phyloP scores from a whole-genome alignment of 352 stramenopile species.

The Phytophthora syringae region DNA sequence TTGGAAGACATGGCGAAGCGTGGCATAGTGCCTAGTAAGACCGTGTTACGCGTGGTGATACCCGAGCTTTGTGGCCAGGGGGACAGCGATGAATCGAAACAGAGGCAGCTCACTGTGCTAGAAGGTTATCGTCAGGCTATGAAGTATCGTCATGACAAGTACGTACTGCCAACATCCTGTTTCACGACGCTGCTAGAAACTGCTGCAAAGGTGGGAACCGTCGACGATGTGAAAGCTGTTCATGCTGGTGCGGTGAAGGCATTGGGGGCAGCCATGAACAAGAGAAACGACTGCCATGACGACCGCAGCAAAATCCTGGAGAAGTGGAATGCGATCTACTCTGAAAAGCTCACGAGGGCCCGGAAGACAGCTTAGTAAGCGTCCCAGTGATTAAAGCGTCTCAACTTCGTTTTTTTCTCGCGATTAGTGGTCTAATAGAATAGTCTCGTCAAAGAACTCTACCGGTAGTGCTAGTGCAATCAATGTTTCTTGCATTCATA shows the following conservation, averaged over 20 bases:
- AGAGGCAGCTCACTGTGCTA: slow-evolving; percentile 18
- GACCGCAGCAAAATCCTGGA: slow-evolving; percentile 27
- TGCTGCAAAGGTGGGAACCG: slow-evolving; percentile 31
- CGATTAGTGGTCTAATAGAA: no score
- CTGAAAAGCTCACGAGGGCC: slow-evolving; percentile 12
- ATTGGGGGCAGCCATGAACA: slow-evolving; percentile 26
- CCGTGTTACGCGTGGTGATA: slow-evolving; percentile 39
- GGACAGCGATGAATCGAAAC: slow-evolving; percentile 30
- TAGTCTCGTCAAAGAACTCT: no score
- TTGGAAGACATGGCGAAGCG: slow-evolving; percentile 52
- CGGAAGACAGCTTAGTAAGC: neutral
- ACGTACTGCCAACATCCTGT: slow-evolving; percentile 43
- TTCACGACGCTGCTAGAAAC: slow-evolving; percentile 51
- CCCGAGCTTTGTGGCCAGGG: slow-evolving; percentile 29
- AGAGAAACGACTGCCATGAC: slow-evolving; percentile 17
- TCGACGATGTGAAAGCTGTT: slow-evolving; percentile 46
- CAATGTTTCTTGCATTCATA: slow-evolving; percentile 8
- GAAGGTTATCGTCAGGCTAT: slow-evolving; percentile 29
- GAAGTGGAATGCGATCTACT: slow-evolving; percentile 25
- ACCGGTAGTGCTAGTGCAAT: neutral
- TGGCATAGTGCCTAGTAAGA: slow-evolving; percentile 42
- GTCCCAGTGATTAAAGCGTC: no score
- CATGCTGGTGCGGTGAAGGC: slow-evolving; percentile 44
- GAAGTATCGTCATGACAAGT: slow-evolving; percentile 37
- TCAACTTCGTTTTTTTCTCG: no score